phyloP scores from a whole-genome alignment of 1,284 basidiomycete genomes.

The Rhodotorula sp. region DNA sequence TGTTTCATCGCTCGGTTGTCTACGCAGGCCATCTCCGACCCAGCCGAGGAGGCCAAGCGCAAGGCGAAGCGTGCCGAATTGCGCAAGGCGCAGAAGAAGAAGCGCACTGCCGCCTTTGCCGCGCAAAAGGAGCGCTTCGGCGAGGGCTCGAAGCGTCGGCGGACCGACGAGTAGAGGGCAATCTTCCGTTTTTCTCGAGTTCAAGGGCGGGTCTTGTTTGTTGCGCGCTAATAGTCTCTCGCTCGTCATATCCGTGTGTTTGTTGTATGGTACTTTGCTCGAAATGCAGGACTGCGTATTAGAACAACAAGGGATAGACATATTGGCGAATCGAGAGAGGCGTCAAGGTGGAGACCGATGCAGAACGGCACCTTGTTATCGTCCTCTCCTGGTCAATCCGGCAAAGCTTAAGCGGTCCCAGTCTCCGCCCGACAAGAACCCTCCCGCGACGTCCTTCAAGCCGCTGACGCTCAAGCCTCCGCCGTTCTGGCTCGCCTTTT shows the following conservation, averaged over 20 bases:
- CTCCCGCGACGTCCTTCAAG: constrained; percentile 5
- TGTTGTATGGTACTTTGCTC: not conserved
- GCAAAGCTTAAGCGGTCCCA: constrained; percentile 18
- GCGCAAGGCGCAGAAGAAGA: constrained; percentile 52
- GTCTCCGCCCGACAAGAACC: not conserved
- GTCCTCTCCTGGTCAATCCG: not conserved
- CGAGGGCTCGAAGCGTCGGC: constrained; percentile 6
- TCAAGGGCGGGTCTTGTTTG: not conserved
- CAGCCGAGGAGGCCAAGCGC: constrained; percentile 65
- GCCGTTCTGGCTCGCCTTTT: constrained; percentile 28
- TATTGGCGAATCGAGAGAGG: no score
- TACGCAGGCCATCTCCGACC: constrained; percentile 60
- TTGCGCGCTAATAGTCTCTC: not conserved
- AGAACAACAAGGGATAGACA: not conserved
- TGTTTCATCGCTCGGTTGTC: not conserved
- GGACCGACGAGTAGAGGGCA: not conserved
- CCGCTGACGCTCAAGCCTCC: constrained; percentile 16
- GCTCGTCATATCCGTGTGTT: no score
- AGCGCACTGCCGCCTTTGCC: constrained; percentile 2
- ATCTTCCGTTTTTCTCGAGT: not conserved
- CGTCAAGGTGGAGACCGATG: no score
- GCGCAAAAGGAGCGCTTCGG: constrained; percentile 14
- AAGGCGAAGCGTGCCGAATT: constrained; percentile 61
- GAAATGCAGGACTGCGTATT: not conserved
- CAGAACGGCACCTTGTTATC: not conserved